These are phyloP conservation scores for Phytophthora litchii DNA, from an alignment of 352 stramenopile genomes.

Conservation along the genomic window DNA sequence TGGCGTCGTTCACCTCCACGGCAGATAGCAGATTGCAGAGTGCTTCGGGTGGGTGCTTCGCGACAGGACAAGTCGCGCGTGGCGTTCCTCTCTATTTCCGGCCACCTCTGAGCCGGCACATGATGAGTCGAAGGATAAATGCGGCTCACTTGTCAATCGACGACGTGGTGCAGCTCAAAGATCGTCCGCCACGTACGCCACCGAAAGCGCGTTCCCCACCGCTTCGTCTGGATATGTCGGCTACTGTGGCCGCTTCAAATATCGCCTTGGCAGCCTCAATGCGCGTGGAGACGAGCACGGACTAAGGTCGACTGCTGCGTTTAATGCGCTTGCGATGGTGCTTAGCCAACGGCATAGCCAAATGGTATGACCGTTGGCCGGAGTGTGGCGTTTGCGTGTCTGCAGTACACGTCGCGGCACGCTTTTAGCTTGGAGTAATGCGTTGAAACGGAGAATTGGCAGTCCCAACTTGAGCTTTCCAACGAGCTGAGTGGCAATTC, in stretches of 20 bases:
- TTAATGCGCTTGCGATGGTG: neutral
- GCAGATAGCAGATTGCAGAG: constrained; percentile 36
- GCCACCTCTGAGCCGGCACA: constrained; percentile 17
- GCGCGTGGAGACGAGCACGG: neutral
- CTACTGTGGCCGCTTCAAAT: neutral
- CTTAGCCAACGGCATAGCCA: neutral
- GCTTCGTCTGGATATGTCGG: constrained; percentile 15
- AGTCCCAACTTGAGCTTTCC: too few species aligned
- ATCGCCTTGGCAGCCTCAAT: too few species aligned
- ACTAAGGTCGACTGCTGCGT: constrained; percentile 1
- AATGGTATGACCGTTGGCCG: constrained; percentile 1
- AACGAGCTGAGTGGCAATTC: neutral
- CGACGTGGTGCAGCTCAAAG: constrained; percentile 3
- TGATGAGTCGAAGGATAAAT: constrained; percentile 35
- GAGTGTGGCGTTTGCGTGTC: constrained; percentile 5
- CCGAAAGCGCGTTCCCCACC: constrained; percentile 12
- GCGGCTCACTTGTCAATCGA: constrained; percentile 1
- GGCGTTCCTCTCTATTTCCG: constrained; percentile 41
- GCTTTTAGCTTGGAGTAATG: too few species aligned
- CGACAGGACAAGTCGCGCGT: constrained; percentile 21
- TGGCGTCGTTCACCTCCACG: constrained; percentile 7
- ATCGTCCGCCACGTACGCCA: constrained; percentile 15
- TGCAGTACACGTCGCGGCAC: neutral
- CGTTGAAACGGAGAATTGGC: too few species aligned
- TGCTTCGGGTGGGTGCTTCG: constrained; percentile 12